Conservation (phyloP, 305 asterid species). For the Fraxinus sp. region DNA sequence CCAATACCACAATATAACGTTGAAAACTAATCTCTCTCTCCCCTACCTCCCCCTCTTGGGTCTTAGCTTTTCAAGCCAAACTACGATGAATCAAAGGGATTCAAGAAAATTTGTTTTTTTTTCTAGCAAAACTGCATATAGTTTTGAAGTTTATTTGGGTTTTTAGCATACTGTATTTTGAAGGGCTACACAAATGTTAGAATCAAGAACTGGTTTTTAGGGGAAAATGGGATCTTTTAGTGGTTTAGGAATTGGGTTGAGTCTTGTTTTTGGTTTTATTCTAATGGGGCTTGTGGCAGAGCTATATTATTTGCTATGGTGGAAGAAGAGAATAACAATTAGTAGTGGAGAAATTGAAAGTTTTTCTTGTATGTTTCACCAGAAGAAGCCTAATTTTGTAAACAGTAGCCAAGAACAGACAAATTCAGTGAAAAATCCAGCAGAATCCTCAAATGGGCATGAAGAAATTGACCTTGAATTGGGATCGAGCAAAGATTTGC, state of each 20-base stretch:
- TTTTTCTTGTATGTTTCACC: slow-evolving; percentile 42
- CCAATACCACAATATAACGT: not conserved
- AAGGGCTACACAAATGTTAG: slow-evolving; percentile 16
- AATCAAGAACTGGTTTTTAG: not conserved
- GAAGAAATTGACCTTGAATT: slow-evolving; percentile 50
- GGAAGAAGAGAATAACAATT: slow-evolving; percentile 51
- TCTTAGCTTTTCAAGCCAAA: slow-evolving; percentile 21
- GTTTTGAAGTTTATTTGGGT: slow-evolving; percentile 11
- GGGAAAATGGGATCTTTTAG: slow-evolving; percentile 71
- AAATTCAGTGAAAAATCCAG: slow-evolving; percentile 28
- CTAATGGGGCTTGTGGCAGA: slow-evolving; percentile 78
- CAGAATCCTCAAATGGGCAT: slow-evolving; percentile 12
- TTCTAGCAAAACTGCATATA: not conserved
- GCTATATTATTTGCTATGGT: slow-evolving; percentile 71
- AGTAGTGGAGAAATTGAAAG: slow-evolving; percentile 31
- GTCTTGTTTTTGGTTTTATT: slow-evolving; percentile 65
- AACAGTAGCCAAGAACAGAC: slow-evolving; percentile 33
- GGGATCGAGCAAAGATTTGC: slow-evolving; percentile 37
- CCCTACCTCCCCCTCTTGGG: not conserved
- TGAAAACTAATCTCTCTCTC: not conserved
- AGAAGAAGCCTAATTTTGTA: slow-evolving; percentile 39
- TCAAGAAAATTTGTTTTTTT: slow-evolving; percentile 10
- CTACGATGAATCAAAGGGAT: slow-evolving; percentile 10
- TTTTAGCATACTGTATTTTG: not conserved
- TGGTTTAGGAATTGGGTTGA: slow-evolving; percentile 75